Evolutionary conservation across 2,329 filamentous ascomycete species (phyloP), one percentile per base, ranked within the genome.

Genomic region (Stemphylium lycopersici): DNA sequence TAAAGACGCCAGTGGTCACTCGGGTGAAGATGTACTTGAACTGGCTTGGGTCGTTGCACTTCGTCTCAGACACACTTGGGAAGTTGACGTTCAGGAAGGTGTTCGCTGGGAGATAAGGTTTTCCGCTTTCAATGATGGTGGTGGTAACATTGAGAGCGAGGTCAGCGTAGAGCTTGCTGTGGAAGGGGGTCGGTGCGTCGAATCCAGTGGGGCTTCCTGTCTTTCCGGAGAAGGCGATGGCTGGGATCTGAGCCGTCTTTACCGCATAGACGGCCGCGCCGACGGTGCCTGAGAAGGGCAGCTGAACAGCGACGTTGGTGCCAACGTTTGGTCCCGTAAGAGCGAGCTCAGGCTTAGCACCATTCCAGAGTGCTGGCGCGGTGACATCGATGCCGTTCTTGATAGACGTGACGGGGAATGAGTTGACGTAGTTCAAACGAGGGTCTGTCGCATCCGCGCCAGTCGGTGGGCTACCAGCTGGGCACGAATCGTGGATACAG

Each of bases 41-140:
- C 48, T 86, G 75, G 26, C 75, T 74, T 0, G 80, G 70, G 18
- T 77, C 75, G 11, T 76, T 79, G 74, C 88, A 90, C 46, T 72
- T 69, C 0, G 69, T 78, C 5, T 75, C 72, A 2, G 68, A 74
- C 1, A 84, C 81, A 52, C 78, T 72, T 4, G 85, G 84, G 65
- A 88, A 89, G 75, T 90, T 90, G 63, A 90, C 86, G 61, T 90
- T 90, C 29, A 90, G 79, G 70, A 81, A 89, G 2, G 84, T 79
- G 40, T 81, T 79, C 0, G 76, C 64, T 0, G 88, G 87, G 3
- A 90, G 78, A 66, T 88, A 90, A 0, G 88, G 88, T 34, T 78
- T 78, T 34, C 86, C 86, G 0, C 81, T 79, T 1, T 72, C 77
- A 24, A 88, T 67, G 34, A 90, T 65, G 2, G 77, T 77, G 45